Evolutionary conservation across 331 rosid species (phyloP), one percentile per base, ranked within the genome.

Genomic region (Spiraea crenata): DNA sequence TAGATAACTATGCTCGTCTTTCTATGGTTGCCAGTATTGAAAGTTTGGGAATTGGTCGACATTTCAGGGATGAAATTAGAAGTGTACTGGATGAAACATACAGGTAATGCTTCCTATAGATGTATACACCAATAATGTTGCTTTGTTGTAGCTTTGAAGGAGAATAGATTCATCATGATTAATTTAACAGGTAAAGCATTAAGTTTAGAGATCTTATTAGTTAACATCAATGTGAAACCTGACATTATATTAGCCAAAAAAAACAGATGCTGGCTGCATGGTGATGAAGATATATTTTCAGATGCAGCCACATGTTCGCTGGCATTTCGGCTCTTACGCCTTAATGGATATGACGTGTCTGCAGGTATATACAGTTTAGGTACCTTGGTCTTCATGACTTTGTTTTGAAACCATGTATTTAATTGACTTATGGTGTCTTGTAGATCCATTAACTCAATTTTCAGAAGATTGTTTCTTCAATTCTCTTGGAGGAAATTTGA

Each of bases 281-380:
- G 87, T 34, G 91, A 59, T 6, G 96, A 93, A 79, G 81, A 86
- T 44, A 79, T 93, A 79, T 83, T 87, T 60, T 75, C 85, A 61
- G 97, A 89, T 60, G 69, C 92, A 57, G 76, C 91, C 59, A 87
- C 89, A 15, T 87, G 90, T 54, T 95, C 97, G 42, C 76, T 86
- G 89, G 96, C 98, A 45, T 93, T 93, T 77, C 90, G 89, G 17
- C 48, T 91, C 44, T 70, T 91, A 69, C 88, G 92, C 14, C 68
- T 86, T 38, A 75, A 84, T 62, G 96, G 96, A 65, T 93, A 86
- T 71, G 85, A 91, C 72, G 91, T 93, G 42, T 89, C 93, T 78
- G 83, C 96, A 76, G 96, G 93, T 90, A 46, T 20, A 72, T 63
- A 20, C 46, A 37, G 35, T 58, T 65, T 61, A 48, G 72, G 73